phyloP scores from a whole-genome alignment of 768 basidiomycete species.

The Termitomyces sp. region DNA sequence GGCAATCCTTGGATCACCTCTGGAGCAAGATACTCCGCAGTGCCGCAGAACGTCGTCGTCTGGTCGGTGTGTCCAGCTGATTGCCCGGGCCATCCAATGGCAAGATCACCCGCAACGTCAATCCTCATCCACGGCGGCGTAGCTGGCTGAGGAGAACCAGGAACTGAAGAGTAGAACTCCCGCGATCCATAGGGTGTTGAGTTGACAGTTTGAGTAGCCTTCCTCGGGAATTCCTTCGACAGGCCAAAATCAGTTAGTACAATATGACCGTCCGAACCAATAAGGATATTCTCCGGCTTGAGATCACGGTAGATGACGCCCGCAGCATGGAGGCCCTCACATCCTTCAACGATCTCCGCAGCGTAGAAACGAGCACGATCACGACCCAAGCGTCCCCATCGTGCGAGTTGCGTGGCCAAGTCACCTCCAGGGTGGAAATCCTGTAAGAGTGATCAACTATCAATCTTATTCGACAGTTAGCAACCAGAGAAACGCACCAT shows the following conservation, averaged over 20 bases:
- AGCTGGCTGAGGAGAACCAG: constrained; percentile 36
- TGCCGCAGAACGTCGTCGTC: constrained; percentile 89
- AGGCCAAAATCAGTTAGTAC: constrained; percentile 97
- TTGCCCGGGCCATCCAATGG: constrained; percentile 54
- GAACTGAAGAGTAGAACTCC: constrained; percentile 51
- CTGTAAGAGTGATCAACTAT: constrained; percentile 27
- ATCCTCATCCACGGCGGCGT: constrained; percentile 79
- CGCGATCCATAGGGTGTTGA: constrained; percentile 50
- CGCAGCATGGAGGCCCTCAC: constrained; percentile 88
- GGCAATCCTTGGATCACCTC: constrained; percentile 91
- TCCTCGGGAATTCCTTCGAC: constrained; percentile 83
- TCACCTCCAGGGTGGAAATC: constrained; percentile 97
- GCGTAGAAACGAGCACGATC: constrained; percentile 97
- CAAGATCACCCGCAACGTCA: constrained; percentile 48
- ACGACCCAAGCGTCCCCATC: constrained; percentile 90
- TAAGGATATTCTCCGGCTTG: constrained; percentile 95
- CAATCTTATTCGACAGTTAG: constrained; percentile 10
- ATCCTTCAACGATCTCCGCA: constrained; percentile 94
- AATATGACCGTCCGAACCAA: constrained; percentile 91
- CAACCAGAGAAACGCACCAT: constrained; percentile 55
- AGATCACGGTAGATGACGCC: constrained; percentile 98
- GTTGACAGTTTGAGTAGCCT: constrained; percentile 40
- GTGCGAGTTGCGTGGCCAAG: constrained; percentile 93
- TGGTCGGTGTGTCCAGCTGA: constrained; percentile 48
- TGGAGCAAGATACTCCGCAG: constrained; percentile 95